Evolutionary conservation across 192 early-diverging fungal species (phyloP).

Genomic region (Podila minutissima): DNA sequence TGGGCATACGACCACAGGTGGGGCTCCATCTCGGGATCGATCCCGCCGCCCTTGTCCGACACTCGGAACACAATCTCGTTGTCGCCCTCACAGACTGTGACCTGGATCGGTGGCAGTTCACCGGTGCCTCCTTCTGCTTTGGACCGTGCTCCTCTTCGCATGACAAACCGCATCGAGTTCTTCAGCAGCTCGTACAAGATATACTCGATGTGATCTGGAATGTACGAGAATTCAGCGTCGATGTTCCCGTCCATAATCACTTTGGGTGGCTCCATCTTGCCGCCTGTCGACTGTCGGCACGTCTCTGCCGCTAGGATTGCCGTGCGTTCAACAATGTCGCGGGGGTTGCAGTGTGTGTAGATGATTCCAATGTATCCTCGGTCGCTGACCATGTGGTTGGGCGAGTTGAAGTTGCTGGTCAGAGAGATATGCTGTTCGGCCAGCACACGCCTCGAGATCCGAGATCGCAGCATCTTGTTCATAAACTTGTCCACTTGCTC

Average conservation of each 20-base stretch:
- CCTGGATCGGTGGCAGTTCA: slow-evolving; percentile 80
- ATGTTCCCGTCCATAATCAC: slow-evolving; percentile 79
- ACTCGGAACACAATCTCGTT: slow-evolving; percentile 89
- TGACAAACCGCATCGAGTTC: slow-evolving; percentile 84
- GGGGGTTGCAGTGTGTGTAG: slow-evolving; percentile 70
- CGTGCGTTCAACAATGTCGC: slow-evolving; percentile 56
- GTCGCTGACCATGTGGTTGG: slow-evolving; percentile 53
- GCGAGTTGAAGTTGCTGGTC: slow-evolving; percentile 65
- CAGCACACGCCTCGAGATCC: slow-evolving; percentile 90
- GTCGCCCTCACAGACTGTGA: slow-evolving; percentile 83
- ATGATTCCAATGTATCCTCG: slow-evolving; percentile 76
- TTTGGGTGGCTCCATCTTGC: slow-evolving; percentile 68
- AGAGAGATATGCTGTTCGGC: slow-evolving; percentile 94
- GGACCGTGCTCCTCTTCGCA: slow-evolving; percentile 55
- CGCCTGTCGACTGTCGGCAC: slow-evolving; percentile 15
- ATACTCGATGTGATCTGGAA: slow-evolving; percentile 95
- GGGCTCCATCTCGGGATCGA: slow-evolving; percentile 66
- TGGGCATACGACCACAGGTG: slow-evolving; percentile 87
- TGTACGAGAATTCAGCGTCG: slow-evolving; percentile 87
- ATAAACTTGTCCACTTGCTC: slow-evolving; percentile 85
- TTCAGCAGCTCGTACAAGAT: slow-evolving; percentile 92
- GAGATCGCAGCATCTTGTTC: slow-evolving; percentile 87
- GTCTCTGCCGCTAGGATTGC: slow-evolving; percentile 45
- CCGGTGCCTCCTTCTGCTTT: slow-evolving; percentile 4
- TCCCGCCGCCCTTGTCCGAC: slow-evolving; percentile 94